Base-by-base conservation (phyloP, 2,329 filamentous ascomycete species). In the Aureobasidium melanogenum region DNA sequence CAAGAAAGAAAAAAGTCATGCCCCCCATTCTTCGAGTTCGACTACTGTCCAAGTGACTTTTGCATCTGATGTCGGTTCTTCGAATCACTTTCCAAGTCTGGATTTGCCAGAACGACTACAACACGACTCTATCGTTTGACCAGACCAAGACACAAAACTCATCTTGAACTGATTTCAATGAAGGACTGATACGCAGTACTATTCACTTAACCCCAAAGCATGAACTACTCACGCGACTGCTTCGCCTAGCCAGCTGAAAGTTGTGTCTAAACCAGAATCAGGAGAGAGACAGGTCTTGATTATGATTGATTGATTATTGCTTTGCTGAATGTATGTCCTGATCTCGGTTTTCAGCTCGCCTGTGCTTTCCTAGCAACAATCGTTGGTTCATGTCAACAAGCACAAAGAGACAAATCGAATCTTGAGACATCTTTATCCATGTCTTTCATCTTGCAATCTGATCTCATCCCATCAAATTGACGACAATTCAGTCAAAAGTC, bases 1-100 rank as follows among this genome's bases (percentile, higher is more conserved):
- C 57, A 60, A 60, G 39, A 51, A 60, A 52, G 43, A 60, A 44
- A 51, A 51, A 60, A 48, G 44, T 59, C 56, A 59, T 59, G 56
- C 56, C 56, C 55, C 56, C 56, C 34, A 59, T 30, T 15, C 14
- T 30, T 30, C 9, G 10, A 8, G 9, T 4, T 54, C 50, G 34
- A 54, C 32, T 36, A 41, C 10, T 9, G 8, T 41, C 17, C 15
- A 1, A 41, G 50, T 54, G 50, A 54, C 19, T 15, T 19, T 28
- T 19, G 14, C 6, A 28, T 1, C 17, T 39, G 9, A 8, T 41
- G 50, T 41, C 17, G 19, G 15, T 14, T 6, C 17, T n/a, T 10
- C 15, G 30, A 38, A 17, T 14, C 2, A 2, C n/a, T 36, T 22
- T 22, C 17, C n/a, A 22, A 50, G n/a, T 50, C 47, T 50, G 47